Base-by-base conservation (phyloP, 768 basidiomycete genomes). In the Xerocomellus amylosporus region DNA sequence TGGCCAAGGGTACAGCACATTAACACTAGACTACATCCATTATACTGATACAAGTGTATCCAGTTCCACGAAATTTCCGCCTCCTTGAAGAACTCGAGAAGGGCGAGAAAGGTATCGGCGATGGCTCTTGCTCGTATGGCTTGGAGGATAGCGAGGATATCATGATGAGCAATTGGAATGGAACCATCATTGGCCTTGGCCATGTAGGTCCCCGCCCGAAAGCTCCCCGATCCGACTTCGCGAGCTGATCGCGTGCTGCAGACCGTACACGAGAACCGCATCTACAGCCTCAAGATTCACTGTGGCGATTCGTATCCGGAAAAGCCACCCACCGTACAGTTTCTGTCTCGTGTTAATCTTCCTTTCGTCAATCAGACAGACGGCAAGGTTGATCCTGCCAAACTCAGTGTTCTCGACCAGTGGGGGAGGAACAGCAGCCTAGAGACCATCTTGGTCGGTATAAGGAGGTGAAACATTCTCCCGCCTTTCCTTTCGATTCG, bases 31-130 rank as follows among this genome's bases (percentile, higher is more conserved):
- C 8, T 34, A 44, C 26, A 1, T 13, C 9, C 46, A 15, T 9
- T 5, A 7, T 39, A 39, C 58, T 60, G 13, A 58, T 22, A 26
- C n/a, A 17, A n/a, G 15, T 30, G 12, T 19, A 42, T 12, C 20
- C 67, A 98, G 96, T 99, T 58, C 96, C 96, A 26, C 83, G 96
- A 68, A 98, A 95, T 75, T 98, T 98, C 78, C 84, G 91, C 46
- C 85, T 98, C 20, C 84, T 99, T 37, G 97, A 97, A 70, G 97
- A 99, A 77, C 88, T 99, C 60, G 97, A 99, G 73, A 98, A 98
- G 75, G 97, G 97, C 66, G 97, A 99, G 80, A 99, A 99, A 73
- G 97, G 97, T 49, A 93, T 98, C 70, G 96, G 96, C 59, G 96
- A 98, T 75, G 96, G 95, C 51, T 93, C 90, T 17, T 97, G 93